A percentile compares a stretch with the other conserved stretches of the same genome.
phyloP scores from a whole-genome alignment of 768 basidiomycete species.

The Pseudohyphozyma bogoriensis region DNA sequence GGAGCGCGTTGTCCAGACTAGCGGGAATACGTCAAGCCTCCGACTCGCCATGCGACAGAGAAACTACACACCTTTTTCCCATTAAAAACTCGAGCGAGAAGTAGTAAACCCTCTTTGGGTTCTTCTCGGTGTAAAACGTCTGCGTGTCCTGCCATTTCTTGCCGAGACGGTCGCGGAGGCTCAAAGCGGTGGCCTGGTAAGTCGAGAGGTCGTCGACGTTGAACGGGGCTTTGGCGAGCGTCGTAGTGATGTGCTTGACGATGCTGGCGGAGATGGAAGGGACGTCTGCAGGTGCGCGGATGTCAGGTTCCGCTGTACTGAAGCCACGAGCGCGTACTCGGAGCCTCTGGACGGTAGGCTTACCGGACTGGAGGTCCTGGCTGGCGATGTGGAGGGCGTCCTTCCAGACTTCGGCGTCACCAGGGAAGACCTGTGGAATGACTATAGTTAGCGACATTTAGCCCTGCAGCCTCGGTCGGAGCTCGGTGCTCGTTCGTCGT shows the following conservation, averaged over 20 bases:
- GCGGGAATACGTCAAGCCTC: constrained; percentile 32
- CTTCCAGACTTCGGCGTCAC: constrained; percentile 20
- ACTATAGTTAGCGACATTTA: no score
- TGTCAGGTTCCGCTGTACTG: not conserved
- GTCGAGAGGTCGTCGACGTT: constrained; percentile 71
- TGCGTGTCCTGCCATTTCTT: constrained; percentile 19
- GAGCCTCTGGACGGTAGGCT: not conserved
- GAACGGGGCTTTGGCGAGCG: constrained; percentile 80
- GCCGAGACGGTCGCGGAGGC: constrained; percentile 69
- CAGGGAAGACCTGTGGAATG: constrained; percentile 27
- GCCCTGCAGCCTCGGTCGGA: no score
- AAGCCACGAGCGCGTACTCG: not conserved
- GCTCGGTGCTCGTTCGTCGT: constrained; percentile 4
- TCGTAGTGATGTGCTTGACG: constrained; percentile 43
- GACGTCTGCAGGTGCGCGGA: not conserved
- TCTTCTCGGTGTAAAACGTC: constrained; percentile 36
- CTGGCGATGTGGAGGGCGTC: constrained; percentile 8
- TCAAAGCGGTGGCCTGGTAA: constrained; percentile 82
- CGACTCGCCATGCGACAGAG: not conserved
- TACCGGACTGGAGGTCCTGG: not conserved
- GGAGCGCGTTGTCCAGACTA: constrained; percentile 55
- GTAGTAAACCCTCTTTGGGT: constrained; percentile 51
- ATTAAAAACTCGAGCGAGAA: constrained; percentile 9
- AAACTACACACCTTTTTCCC: constrained; percentile 44
- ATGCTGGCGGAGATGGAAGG: constrained; percentile 14